Evolutionary conservation across 1,284 basidiomycete species (phyloP).

Genomic region (Ustilago vetiveriae): DNA sequence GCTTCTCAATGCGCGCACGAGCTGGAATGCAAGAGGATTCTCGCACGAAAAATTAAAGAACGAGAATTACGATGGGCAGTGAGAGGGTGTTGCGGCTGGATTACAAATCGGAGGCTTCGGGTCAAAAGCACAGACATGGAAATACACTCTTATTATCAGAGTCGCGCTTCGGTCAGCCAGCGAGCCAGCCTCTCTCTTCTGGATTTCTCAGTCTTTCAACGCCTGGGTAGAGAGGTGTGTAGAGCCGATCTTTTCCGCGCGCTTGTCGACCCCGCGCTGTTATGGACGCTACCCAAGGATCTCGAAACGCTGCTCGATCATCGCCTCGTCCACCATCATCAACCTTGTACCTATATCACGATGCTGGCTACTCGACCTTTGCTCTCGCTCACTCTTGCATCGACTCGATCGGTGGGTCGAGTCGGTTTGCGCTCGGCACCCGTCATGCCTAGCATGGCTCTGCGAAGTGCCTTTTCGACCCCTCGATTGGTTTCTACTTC

Average conservation of each 20-base stretch:
- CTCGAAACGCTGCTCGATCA: no score
- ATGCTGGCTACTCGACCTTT: slow-evolving; percentile 40
- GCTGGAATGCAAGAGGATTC: slow-evolving; percentile 2
- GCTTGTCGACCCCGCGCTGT: slow-evolving; percentile 9
- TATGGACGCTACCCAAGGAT: not conserved
- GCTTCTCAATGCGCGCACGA: no score
- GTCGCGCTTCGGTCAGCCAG: not conserved
- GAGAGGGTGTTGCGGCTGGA: no score
- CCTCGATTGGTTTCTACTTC: slow-evolving; percentile 4
- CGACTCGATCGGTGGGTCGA: slow-evolving; percentile 3
- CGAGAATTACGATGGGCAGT: no score
- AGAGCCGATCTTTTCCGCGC: slow-evolving; percentile 40
- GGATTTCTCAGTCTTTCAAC: no score
- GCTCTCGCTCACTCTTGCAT: slow-evolving; percentile 8
- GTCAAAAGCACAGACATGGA: not conserved
- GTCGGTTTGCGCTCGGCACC: slow-evolving; percentile 20
- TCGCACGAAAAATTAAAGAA: not conserved
- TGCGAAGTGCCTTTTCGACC: not conserved
- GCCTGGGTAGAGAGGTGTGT: no score
- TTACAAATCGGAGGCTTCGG: slow-evolving; percentile 36
- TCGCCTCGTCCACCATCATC: not conserved
- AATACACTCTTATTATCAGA: no score
- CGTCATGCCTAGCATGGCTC: slow-evolving; percentile 2
- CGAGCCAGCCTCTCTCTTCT: no score
- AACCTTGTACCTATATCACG: not conserved